Evolutionary conservation across 805 yeast genomes (phyloP).

Genomic region (Limtongia smithiae): DNA sequence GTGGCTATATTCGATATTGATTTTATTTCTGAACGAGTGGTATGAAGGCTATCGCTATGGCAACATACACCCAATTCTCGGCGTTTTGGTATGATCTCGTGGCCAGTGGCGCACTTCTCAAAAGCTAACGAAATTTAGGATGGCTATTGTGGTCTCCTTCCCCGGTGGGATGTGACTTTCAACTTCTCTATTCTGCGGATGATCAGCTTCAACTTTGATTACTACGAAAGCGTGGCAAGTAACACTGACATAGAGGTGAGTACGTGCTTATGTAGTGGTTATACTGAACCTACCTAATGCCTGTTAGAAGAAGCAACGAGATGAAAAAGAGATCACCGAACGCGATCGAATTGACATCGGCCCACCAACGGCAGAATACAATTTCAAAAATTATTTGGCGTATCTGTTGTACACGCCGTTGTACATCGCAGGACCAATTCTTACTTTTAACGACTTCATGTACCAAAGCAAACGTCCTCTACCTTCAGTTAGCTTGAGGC

Average conservation of each 20-base stretch:
- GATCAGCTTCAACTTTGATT: slow-evolving; percentile 80
- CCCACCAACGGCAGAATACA: slow-evolving; percentile 58
- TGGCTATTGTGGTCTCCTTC: slow-evolving; percentile 67
- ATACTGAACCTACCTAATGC: slow-evolving; percentile 3
- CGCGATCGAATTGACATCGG: slow-evolving; percentile 63
- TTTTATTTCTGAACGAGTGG: slow-evolving; percentile 73
- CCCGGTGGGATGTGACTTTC: slow-evolving; percentile 94
- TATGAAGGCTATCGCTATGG: slow-evolving; percentile 55
- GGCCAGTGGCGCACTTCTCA: background rate
- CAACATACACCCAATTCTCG: slow-evolving; percentile 41
- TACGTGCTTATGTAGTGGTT: background rate
- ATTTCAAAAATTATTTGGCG: slow-evolving; percentile 62
- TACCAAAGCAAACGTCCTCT: slow-evolving; percentile 60
- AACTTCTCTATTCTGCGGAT: slow-evolving; percentile 83
- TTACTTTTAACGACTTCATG: slow-evolving; percentile 86
- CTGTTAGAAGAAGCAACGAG: slow-evolving; percentile 18
- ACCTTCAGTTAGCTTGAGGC: slow-evolving; percentile 54
- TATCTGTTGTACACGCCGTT: slow-evolving; percentile 83
- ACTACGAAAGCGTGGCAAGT: slow-evolving; percentile 30
- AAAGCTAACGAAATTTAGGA: slow-evolving; percentile 33
- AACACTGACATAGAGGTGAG: slow-evolving; percentile 23
- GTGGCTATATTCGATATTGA: slow-evolving; percentile 78
- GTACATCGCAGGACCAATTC: slow-evolving; percentile 90
- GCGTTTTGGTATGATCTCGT: slow-evolving; percentile 44
- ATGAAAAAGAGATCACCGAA: slow-evolving; percentile 44